Evolutionary conservation across 1,139 yeast genomes (phyloP).

Genomic region (Pichia sp.): DNA sequence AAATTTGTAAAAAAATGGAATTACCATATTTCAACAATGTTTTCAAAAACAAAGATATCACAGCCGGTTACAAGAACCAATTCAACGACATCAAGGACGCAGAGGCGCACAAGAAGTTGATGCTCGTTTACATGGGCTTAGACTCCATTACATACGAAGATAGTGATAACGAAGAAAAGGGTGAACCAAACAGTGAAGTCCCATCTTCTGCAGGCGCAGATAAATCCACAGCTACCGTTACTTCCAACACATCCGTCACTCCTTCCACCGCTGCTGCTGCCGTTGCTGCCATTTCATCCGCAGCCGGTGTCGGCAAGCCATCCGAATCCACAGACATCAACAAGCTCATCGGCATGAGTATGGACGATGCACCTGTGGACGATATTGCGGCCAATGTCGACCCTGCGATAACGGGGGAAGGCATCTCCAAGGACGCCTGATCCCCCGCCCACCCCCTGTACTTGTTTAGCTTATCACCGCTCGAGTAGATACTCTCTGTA

Average conservation of each 20-base stretch:
- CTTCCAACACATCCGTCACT: background rate
- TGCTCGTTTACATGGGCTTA: conserved; percentile 34
- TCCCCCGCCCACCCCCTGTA: too few relatives aligned
- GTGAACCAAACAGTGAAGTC: background rate
- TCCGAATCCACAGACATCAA: background rate
- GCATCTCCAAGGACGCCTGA: background rate
- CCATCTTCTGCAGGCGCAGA: background rate
- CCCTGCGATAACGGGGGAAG: conserved; percentile 1
- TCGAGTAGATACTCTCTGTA: too few relatives aligned
- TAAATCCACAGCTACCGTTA: too few relatives aligned
- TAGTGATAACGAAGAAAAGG: conserved; percentile 22
- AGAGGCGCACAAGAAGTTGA: conserved; percentile 31
- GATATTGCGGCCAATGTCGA: conserved; percentile 2
- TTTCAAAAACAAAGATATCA: conserved; percentile 29
- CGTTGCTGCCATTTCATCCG: background rate
- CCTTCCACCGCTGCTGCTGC: background rate
- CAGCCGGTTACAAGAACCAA: conserved; percentile 23
- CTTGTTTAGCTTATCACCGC: too few relatives aligned
- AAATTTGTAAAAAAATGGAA: conserved; percentile 31
- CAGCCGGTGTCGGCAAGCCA: background rate
- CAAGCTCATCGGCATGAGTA: conserved; percentile 1
- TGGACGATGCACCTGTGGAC: background rate
- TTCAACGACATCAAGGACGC: conserved; percentile 30
- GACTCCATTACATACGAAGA: conserved; percentile 34
- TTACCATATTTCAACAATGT: conserved; percentile 23